A percentile compares a stretch with the other conserved stretches of the same genome.
phyloP scores from a whole-genome alignment of 306 rosid genomes.

The Inga leiocalycina region DNA sequence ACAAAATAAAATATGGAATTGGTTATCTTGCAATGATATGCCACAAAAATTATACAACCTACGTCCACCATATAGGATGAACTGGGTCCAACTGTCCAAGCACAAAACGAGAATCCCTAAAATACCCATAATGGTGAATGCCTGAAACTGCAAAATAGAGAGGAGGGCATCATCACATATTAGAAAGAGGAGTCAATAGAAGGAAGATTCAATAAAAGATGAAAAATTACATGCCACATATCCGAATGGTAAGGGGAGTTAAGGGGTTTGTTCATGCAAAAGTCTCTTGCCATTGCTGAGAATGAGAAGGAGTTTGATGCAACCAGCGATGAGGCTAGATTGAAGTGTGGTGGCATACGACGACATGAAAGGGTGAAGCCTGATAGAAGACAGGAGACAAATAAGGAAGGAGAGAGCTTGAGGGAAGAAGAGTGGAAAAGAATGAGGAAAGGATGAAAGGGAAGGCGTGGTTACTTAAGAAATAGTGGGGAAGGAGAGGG shows the following conservation, averaged over 20 bases:
- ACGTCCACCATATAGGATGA: slow-evolving; percentile 64
- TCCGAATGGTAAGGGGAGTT: slow-evolving; percentile 56
- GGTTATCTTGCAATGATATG: too few relatives aligned
- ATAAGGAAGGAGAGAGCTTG: too few relatives aligned
- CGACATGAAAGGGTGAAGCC: too few relatives aligned
- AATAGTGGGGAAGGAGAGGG: too few relatives aligned
- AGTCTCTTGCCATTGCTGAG: slow-evolving; percentile 42
- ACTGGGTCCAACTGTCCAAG: slow-evolving; percentile 55
- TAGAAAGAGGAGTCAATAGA: slow-evolving; percentile 33
- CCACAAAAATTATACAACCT: slow-evolving; percentile 44
- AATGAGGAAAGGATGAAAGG: too few relatives aligned
- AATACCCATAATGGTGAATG: slow-evolving; percentile 55
- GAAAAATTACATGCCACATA: slow-evolving; percentile 78
- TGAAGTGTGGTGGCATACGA: not conserved
- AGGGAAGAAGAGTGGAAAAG: too few relatives aligned
- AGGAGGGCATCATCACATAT: not conserved
- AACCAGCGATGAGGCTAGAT: not conserved
- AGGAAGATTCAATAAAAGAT: slow-evolving; percentile 16
- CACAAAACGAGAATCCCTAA: slow-evolving; percentile 54
- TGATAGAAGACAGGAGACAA: too few relatives aligned
- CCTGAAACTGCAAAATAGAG: slow-evolving; percentile 52
- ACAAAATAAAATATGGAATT: too few relatives aligned
- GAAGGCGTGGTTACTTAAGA: too few relatives aligned
- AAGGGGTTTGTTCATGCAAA: slow-evolving; percentile 37
- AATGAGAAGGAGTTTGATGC: not conserved